Evolutionary conservation across 2,329 filamentous ascomycete genomes (phyloP).

Genomic region (Xylaria sp.): DNA sequence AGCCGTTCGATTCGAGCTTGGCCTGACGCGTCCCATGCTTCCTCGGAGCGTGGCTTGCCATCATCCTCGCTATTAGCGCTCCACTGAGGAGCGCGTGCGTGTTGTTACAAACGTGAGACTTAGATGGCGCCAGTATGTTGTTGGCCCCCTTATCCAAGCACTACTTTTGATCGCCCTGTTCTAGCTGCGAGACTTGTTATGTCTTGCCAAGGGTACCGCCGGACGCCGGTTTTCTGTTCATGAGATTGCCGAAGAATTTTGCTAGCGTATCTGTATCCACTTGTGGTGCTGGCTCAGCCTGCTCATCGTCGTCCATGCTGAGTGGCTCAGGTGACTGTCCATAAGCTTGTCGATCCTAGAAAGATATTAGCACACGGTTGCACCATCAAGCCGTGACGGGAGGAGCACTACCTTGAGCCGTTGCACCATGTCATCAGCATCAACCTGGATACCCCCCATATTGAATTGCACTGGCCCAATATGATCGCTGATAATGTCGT

Average conservation of each 20-base stretch:
- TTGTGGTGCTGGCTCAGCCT: slow-evolving; percentile 45
- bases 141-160: not conserved
- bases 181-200: slow-evolving; percentile 14
- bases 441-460: slow-evolving; percentile 95
- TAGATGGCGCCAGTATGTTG: not conserved
- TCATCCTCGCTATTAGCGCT: not conserved
- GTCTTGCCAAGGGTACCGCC: slow-evolving; percentile 33
- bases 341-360: slow-evolving; percentile 63
- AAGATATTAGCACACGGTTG: slow-evolving; percentile 32
- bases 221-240: slow-evolving; percentile 56
- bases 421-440: slow-evolving; percentile 91
- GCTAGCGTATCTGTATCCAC: slow-evolving; percentile 64
- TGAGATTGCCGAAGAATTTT: slow-evolving; percentile 64
- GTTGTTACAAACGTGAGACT: not conserved
- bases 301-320: slow-evolving; percentile 44
- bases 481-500: slow-evolving; percentile 70
- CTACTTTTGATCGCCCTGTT: slow-evolving; percentile 4
- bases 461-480: slow-evolving; percentile 97
- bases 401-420: slow-evolving; percentile 72
- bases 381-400: not conserved
- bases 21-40: not conserved
- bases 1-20: not conserved
- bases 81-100: not conserved
- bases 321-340: slow-evolving; percentile 52
- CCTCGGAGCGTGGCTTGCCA: not conserved